phyloP scores from a whole-genome alignment of 2,329 filamentous ascomycete genomes.

The Epichloe uncinata region DNA sequence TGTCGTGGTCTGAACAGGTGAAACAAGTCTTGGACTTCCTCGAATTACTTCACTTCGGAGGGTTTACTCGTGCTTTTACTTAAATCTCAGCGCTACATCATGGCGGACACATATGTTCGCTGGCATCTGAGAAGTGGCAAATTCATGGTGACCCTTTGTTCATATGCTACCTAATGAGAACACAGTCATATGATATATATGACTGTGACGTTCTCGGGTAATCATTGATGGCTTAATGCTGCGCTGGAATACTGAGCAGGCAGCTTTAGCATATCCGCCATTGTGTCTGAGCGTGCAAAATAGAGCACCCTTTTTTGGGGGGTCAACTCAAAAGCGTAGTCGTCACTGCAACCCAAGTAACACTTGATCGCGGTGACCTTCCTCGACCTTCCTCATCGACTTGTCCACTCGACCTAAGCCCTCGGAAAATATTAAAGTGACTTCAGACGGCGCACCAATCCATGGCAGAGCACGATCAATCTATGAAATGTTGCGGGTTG shows the following conservation, averaged over 20 bases:
- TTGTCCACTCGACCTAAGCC: constrained; percentile 12
- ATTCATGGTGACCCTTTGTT: not conserved
- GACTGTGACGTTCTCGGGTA: not conserved
- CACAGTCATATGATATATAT: not conserved
- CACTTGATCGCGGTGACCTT: not conserved
- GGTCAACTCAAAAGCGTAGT: not conserved
- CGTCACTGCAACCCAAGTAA: not conserved
- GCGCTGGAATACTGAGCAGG: not conserved
- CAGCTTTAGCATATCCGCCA: not conserved
- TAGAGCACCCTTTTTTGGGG: not conserved
- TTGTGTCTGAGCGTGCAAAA: not conserved
- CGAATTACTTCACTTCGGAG: too few relatives aligned
- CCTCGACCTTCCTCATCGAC: not conserved
- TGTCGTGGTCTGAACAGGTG: too few relatives aligned
- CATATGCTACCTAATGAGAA: not conserved
- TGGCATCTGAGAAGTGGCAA: not conserved
- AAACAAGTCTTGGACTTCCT: too few relatives aligned
- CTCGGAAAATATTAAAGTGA: constrained; percentile 18
- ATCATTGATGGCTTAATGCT: not conserved
- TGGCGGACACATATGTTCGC: not conserved
- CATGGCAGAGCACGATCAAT: constrained; percentile 22
- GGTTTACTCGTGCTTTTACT: too few relatives aligned
- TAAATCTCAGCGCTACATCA: not conserved
- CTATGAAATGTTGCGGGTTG: constrained; percentile 27
- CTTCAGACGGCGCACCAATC: constrained; percentile 4